Conservation (phyloP, 352 stramenopile species). For the Pythium biforme region DNA sequence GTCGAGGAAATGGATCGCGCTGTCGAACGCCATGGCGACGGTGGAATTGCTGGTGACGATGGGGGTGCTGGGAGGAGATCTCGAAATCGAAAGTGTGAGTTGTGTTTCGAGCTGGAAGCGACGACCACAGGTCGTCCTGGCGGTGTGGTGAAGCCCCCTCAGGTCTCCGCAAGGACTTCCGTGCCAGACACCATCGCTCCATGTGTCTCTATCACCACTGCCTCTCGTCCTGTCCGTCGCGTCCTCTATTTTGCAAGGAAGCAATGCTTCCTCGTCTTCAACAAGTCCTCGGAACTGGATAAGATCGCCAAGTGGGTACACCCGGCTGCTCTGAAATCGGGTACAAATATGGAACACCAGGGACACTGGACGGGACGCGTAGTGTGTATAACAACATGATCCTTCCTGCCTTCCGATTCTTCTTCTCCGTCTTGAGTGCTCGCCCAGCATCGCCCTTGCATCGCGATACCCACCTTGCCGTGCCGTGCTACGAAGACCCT, state of each 20-base stretch:
- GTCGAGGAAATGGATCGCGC: slow-evolving; percentile 42
- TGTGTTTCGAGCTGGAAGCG: no score
- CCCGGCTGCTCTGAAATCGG: background rate
- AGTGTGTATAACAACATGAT: slow-evolving; percentile 22
- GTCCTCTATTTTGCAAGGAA: slow-evolving; percentile 2
- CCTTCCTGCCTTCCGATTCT: slow-evolving; percentile 8
- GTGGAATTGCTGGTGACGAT: background rate
- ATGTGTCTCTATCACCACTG: background rate
- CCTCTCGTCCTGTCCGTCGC: slow-evolving; percentile 5
- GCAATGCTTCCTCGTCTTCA: slow-evolving; percentile 9
- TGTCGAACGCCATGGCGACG: slow-evolving; percentile 29
- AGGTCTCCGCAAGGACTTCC: no score
- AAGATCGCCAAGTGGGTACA: slow-evolving; percentile 11
- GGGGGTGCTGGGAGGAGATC: background rate
- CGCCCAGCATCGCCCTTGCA: background rate
- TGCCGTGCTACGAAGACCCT: background rate
- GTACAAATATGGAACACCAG: background rate
- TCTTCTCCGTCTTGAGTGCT: background rate
- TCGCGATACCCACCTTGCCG: background rate
- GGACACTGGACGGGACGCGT: slow-evolving; percentile 5
- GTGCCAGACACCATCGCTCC: no score
- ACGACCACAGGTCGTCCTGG: no score
- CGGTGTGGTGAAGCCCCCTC: no score
- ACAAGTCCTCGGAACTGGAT: background rate
- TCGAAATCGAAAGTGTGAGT: background rate